Evolutionary conservation across 2,329 filamentous ascomycete species (phyloP).

Genomic region (Stagonosporopsis vannaccii): DNA sequence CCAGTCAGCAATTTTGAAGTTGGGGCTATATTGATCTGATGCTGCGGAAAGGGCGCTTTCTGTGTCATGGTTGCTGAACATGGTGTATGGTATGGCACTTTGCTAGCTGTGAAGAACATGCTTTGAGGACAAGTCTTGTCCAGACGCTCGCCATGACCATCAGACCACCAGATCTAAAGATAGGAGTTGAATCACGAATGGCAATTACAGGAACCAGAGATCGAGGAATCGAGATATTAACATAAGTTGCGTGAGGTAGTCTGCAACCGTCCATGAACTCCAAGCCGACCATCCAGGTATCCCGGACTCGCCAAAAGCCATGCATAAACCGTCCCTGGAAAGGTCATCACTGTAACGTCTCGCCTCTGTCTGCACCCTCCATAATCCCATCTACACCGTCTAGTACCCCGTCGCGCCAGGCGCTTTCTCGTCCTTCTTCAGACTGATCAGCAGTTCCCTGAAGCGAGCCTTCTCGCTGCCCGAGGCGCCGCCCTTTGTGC

Average conservation of each 20-base stretch:
- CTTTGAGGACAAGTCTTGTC: not conserved
- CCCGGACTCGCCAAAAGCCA: conserved; percentile 22
- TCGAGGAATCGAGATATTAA: conserved; percentile 24
- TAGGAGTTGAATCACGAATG: not conserved
- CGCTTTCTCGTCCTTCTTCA: conserved; percentile 94
- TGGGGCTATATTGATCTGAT: too few relatives aligned
- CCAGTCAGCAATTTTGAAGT: too few relatives aligned
- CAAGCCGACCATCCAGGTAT: conserved; percentile 21
- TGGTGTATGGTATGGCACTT: too few relatives aligned
- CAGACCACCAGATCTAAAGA: too few relatives aligned
- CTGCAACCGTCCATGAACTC: conserved; percentile 35
- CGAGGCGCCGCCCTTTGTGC: conserved; percentile 80
- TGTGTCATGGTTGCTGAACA: not conserved
- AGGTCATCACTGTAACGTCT: conserved; percentile 13
- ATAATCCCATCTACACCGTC: not conserved
- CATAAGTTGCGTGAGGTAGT: conserved; percentile 32
- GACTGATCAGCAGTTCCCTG: conserved; percentile 83
- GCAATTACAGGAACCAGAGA: not conserved
- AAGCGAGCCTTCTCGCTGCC: conserved; percentile 97
- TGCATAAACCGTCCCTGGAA: conserved; percentile 20
- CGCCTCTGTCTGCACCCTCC: conserved; percentile 1
- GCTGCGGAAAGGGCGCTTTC: too few relatives aligned
- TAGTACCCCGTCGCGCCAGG: conserved; percentile 62
- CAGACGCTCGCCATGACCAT: not conserved
- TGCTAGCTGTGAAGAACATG: not conserved